Evolutionary conservation across 352 stramenopile genomes (phyloP).

Genomic region (Pythium graminicola): DNA sequence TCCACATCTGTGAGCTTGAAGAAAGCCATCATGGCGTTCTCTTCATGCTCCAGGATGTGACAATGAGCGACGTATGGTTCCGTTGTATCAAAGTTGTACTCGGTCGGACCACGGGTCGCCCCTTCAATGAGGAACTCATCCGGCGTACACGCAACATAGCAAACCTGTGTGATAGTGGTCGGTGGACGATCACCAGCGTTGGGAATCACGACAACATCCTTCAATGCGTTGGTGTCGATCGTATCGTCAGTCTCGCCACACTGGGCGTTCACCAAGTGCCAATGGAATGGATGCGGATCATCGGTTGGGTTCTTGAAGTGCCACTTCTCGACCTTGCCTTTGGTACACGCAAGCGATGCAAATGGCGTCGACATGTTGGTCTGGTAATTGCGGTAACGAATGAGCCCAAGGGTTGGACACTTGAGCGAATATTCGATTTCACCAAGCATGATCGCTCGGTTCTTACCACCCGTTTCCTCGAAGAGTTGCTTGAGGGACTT

Average conservation of each 20-base stretch:
- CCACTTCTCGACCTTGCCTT: constrained; percentile 71
- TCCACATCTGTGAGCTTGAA: constrained; percentile 55
- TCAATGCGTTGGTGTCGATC: constrained; percentile 61
- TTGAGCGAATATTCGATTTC: constrained; percentile 43
- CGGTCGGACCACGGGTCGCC: constrained; percentile 36
- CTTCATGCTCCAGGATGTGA: constrained; percentile 74
- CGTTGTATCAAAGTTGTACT: constrained; percentile 66
- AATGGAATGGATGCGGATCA: constrained; percentile 71
- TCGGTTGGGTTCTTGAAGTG: constrained; percentile 75
- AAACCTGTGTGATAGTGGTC: constrained; percentile 54
- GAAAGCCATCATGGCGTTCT: constrained; percentile 68
- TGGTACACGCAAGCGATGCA: constrained; percentile 50
- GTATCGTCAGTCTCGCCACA: constrained; percentile 53
- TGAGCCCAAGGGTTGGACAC: constrained; percentile 43
- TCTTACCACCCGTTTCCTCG: constrained; percentile 44
- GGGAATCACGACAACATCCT: constrained; percentile 69
- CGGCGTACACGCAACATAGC: constrained; percentile 67
- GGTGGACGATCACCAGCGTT: constrained; percentile 38
- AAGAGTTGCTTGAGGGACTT: constrained; percentile 56
- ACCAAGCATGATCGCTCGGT: constrained; percentile 42
- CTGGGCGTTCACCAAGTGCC: constrained; percentile 70
- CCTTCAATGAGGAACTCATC: constrained; percentile 59
- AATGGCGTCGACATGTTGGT: constrained; percentile 47
- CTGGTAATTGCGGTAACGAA: constrained; percentile 43
- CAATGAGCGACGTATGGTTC: constrained; percentile 71